Conservation (phyloP, 2,329 filamentous ascomycete genomes). For the Neospermospora avenae region DNA sequence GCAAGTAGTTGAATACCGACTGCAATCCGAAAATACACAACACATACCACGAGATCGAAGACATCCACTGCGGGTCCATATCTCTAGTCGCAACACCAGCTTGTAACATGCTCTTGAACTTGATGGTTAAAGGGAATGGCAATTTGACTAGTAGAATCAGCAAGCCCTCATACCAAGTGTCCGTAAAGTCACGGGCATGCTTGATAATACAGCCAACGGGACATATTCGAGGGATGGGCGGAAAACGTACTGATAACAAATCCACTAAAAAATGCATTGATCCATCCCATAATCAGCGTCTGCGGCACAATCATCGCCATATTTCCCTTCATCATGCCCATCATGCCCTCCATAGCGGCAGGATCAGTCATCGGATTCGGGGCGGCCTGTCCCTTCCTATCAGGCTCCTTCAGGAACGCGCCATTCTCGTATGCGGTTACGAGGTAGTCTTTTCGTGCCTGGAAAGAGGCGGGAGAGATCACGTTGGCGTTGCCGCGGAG, state of each 20-base stretch:
- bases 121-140: constrained; percentile 94
- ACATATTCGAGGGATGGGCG: background rate
- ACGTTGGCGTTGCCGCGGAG: constrained; percentile 80
- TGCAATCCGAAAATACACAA: constrained; percentile 95
- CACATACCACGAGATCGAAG: constrained; percentile 98
- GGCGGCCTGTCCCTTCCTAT: constrained; percentile 78
- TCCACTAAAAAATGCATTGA: constrained; percentile 97
- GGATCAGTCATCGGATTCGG: constrained; percentile 95
- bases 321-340: constrained; percentile 99
- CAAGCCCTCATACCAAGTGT: constrained; percentile 11
- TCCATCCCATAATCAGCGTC: constrained; percentile 99
- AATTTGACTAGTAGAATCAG: constrained; percentile 68
- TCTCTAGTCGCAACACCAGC: constrained; percentile 94
- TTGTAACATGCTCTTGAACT: constrained; percentile 99
- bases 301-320: constrained; percentile 99
- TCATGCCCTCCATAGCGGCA: constrained; percentile 98
- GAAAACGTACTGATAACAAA: constrained; percentile 85
- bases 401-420: constrained; percentile 84
- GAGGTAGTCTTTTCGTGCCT: constrained; percentile 75
- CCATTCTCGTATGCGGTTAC: constrained; percentile 83
- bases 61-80: constrained; percentile 97
- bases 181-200: background rate
- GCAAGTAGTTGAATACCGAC: constrained; percentile 93
- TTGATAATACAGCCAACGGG: no score
- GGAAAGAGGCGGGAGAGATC: constrained; percentile 75